Base-by-base conservation (phyloP, 1,284 basidiomycete species). In the Boletellus deceptivus region DNA sequence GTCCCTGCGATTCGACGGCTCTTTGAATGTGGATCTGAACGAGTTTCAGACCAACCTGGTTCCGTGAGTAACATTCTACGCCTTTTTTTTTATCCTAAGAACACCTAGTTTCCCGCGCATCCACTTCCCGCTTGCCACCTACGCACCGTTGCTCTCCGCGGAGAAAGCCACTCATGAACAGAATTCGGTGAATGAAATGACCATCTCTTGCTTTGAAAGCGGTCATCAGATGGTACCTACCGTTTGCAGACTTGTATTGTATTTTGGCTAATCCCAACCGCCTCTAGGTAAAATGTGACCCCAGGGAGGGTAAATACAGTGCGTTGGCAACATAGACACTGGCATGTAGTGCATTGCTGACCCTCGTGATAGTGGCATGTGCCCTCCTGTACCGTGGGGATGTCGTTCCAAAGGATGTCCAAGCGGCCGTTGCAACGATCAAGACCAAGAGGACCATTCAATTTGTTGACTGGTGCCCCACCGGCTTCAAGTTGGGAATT, bases 11-110 rank as follows among this genome's bases (percentile, higher is more conserved):
- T 99, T 99, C 73, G 95, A 97, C 67, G 96, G 96, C 43, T 97
- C 94, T 56, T 82, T 98, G 68, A 98, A 99, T 72, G 96, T 98
- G 64, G 96, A 99, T 73, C 73, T 99, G 62, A 94, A 92, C 74
- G 95, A 99, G 77, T 98, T 99, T 84, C 96, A 98, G 79, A 98
- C 94, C 58, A 98, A 98, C 76, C 76, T 98, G 71, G 95, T 98
- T 51, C 95, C 92, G 84, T 91, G 62, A 73, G 89, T 80, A 34
- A 45, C 25, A 34, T 20, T 3, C 34, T n/a, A 35, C n/a, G 11
- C 13, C 3, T 4, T 35, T 8, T 35, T 35, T 37, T 38, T 40
- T 18, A 5, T 46, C 54, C 47, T 48, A 20, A 44, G 44, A 34
- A 35, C 39, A 39, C 52, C 54, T 59, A 91, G 89, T 44, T 95